Percentiles rank a stretch among this genome's conserved stretches.
phyloP scores from a whole-genome alignment of 2,329 filamentous ascomycete genomes.

The Neurospora sp. region DNA sequence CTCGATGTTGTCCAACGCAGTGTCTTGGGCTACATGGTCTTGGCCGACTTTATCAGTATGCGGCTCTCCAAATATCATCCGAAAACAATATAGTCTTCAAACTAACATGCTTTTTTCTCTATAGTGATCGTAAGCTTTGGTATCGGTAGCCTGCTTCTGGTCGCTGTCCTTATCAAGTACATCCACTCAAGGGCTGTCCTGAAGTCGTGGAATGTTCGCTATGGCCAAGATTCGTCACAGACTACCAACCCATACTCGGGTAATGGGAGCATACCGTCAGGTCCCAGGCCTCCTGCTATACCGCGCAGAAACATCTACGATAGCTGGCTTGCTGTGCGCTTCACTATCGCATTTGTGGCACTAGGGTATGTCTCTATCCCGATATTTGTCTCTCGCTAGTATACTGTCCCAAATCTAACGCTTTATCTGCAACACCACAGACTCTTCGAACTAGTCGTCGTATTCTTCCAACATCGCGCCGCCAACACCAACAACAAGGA shows the following conservation, averaged over 20 bases:
- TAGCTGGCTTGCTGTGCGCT: slow-evolving; percentile 33
- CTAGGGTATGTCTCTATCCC: slow-evolving; percentile 23
- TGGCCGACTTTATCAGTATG: slow-evolving; percentile 17
- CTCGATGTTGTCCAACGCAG: slow-evolving; percentile 7
- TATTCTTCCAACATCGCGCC: slow-evolving; percentile 27
- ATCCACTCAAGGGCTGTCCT: slow-evolving; percentile 26
- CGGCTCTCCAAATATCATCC: not conserved
- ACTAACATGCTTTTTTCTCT: not conserved
- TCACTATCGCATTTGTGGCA: slow-evolving; percentile 33
- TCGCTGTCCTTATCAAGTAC: slow-evolving; percentile 32
- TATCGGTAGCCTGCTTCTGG: slow-evolving; percentile 25
- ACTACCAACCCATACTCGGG: not conserved
- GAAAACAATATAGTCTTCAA: not conserved
- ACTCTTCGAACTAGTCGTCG: slow-evolving; percentile 28
- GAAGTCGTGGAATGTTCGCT: slow-evolving; percentile 23
- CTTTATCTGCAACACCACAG: slow-evolving; percentile 8
- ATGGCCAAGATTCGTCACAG: slow-evolving; percentile 16
- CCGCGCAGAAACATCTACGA: slow-evolving; percentile 30
- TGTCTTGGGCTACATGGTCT: slow-evolving; percentile 11
- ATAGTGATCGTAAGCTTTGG: slow-evolving; percentile 31
- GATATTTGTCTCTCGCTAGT: no score
- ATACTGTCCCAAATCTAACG: not conserved
- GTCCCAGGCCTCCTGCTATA: not conserved
- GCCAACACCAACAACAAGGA: slow-evolving; percentile 23
- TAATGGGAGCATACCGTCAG: slow-evolving; percentile 6